Conservation (phyloP, 2,329 filamentous ascomycete genomes). For the Daldinia eschscholtzii region DNA sequence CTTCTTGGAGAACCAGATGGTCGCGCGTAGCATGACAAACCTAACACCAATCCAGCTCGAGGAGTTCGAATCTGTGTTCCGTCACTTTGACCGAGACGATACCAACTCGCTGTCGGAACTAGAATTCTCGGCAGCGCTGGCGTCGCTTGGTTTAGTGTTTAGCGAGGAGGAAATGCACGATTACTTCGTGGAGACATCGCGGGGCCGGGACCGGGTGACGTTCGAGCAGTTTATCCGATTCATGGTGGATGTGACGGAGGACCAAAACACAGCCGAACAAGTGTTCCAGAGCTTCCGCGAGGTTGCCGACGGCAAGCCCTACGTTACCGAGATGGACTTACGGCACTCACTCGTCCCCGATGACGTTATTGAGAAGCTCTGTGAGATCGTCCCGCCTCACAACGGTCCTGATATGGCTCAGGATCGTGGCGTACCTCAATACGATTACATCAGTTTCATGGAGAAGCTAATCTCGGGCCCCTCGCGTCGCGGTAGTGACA, state of each 20-base stretch:
- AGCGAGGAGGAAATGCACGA: constrained; percentile 99
- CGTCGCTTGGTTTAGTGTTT: constrained; percentile 94
- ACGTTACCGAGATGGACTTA: constrained; percentile 97
- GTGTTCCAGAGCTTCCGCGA: constrained; percentile 98
- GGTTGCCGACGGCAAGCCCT: constrained; percentile 97
- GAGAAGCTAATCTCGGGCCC: constrained; percentile 75
- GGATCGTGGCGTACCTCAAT: constrained; percentile 87
- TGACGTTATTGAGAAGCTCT: constrained; percentile 93
- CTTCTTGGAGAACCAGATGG: constrained; percentile 98
- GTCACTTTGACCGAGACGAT: constrained; percentile 95
- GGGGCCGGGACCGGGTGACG: constrained; percentile 82
- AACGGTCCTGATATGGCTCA: constrained; percentile 86
- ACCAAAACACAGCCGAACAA: constrained; percentile 98
- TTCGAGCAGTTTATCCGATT: constrained; percentile 99
- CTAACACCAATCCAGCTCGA: constrained; percentile 97
- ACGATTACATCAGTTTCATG: constrained; percentile 98
- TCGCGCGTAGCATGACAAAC: constrained; percentile 98
- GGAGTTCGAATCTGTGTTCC: constrained; percentile 98
- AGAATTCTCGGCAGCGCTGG: constrained; percentile 94
- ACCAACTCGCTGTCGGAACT: constrained; percentile 92
- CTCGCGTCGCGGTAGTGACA: background rate
- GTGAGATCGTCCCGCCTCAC: constrained; percentile 87
- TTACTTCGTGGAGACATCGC: constrained; percentile 89
- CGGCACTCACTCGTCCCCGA: constrained; percentile 95
- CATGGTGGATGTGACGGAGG: constrained; percentile 99